phyloP scores from a whole-genome alignment of 2,329 filamentous ascomycete species.

The Conoideocrella luteorostrata region DNA sequence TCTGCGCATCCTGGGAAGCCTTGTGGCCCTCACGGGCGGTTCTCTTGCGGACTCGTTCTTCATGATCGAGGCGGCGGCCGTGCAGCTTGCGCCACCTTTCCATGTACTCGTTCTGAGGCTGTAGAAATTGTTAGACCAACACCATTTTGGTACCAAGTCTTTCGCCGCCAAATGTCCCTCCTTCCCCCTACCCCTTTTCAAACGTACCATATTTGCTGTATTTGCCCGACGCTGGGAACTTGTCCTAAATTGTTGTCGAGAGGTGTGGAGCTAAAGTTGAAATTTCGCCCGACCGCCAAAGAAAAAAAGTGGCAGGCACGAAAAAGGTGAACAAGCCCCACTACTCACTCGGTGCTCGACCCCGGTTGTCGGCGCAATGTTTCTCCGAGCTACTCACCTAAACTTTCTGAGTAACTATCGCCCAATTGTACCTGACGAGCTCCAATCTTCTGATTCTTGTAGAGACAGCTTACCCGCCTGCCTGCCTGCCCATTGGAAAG shows the following conservation, averaged over 20 bases:
- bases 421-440: no score
- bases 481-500: no score
- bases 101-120: conserved; percentile 77
- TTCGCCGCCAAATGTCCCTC: no score
- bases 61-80: conserved; percentile 62
- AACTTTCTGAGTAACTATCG: no score
- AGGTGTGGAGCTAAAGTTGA: conserved; percentile 5
- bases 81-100: conserved; percentile 61
- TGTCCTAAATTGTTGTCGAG: background rate
- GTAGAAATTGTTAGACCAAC: conserved; percentile 17
- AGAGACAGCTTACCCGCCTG: no score
- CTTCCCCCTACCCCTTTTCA: no score
- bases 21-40: conserved; percentile 84
- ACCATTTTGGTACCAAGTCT: no score
- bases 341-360: background rate
- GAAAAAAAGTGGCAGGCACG: no score
- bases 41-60: conserved; percentile 84
- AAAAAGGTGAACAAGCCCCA: no score
- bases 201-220: conserved; percentile 8
- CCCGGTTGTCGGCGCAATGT: conserved; percentile 26
- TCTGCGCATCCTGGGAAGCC: conserved; percentile 84
- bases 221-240: conserved; percentile 2
- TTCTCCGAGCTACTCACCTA: conserved; percentile 23
- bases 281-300: conserved; percentile 9
- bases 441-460: no score